These are phyloP conservation scores for Papiliotrema nemorosa DNA, from an alignment of 1,284 basidiomycete species.

Conservation along the genomic window DNA sequence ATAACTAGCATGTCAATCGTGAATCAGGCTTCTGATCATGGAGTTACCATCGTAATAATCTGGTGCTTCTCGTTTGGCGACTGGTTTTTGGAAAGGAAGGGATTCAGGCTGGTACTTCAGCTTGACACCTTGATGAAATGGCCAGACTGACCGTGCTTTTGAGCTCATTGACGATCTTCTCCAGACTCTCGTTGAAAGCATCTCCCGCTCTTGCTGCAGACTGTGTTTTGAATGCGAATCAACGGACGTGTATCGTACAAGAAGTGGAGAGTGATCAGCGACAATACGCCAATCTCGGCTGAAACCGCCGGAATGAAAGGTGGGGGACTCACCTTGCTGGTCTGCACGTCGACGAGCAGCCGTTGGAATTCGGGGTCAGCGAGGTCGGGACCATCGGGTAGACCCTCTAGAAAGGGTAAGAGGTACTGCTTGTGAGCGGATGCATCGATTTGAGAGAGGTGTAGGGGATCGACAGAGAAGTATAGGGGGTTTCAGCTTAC, in stretches of 20 bases:
- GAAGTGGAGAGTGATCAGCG: background rate
- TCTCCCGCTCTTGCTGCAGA: conserved; percentile 71
- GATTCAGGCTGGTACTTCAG: conserved; percentile 73
- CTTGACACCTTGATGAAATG: background rate
- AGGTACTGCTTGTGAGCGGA: conserved; percentile 47
- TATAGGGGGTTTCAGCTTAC: conserved; percentile 23
- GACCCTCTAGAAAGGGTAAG: conserved; percentile 47
- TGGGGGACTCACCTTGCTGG: conserved; percentile 43
- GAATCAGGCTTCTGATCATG: conserved; percentile 9
- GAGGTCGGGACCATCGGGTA: conserved; percentile 45
- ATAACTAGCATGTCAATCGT: conserved; percentile 61
- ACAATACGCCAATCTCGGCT: background rate
- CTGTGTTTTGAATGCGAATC: conserved; percentile 4
- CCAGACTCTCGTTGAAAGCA: conserved; percentile 85
- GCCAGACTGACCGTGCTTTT: conserved; percentile 63
- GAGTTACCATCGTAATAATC: conserved; percentile 78
- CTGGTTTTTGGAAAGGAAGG: conserved; percentile 82
- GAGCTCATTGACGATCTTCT: conserved; percentile 78
- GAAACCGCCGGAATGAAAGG: conserved; percentile 3
- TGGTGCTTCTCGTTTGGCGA: conserved; percentile 77
- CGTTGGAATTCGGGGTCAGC: conserved; percentile 47
- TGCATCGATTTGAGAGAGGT: conserved; percentile 22
- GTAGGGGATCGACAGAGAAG: conserved; percentile 1
- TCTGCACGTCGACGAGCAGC: conserved; percentile 48
- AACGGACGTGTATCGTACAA: background rate